Conservation (phyloP, 352 stramenopile species). For the Phytophthora colocasiae region DNA sequence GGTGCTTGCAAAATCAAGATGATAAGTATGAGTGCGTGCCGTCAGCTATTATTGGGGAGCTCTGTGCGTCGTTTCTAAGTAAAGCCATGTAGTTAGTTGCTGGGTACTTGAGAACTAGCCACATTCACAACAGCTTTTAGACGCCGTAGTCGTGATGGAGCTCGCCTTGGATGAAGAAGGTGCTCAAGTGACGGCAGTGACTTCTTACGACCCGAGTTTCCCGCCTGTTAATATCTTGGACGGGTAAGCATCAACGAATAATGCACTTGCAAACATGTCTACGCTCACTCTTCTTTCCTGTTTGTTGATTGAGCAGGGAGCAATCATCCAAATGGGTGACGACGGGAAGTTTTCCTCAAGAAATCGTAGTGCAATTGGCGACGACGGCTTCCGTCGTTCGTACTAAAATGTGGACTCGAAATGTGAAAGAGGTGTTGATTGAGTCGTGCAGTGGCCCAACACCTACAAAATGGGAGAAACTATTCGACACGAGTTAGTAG, state of each 20-base stretch:
- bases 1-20: slow-evolving; percentile 30
- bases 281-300: too few species aligned
- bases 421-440: slow-evolving; percentile 75
- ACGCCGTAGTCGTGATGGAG: slow-evolving; percentile 56
- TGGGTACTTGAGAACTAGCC: not conserved
- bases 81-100: slow-evolving; percentile 16
- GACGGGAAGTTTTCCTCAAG: slow-evolving; percentile 83
- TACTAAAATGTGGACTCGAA: slow-evolving; percentile 83
- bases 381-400: slow-evolving; percentile 78
- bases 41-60: slow-evolving; percentile 29
- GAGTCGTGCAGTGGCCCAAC: slow-evolving; percentile 74
- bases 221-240: slow-evolving; percentile 84
- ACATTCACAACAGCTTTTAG: slow-evolving; percentile 14
- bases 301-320: slow-evolving; percentile 45
- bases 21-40: slow-evolving; percentile 31
- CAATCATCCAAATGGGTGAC: slow-evolving; percentile 84
- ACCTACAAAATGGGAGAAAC: slow-evolving; percentile 83
- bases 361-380: slow-evolving; percentile 83
- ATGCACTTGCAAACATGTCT: not conserved
- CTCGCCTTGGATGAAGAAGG: slow-evolving; percentile 84
- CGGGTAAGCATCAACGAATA: slow-evolving; percentile 46
- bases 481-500: slow-evolving; percentile 73
- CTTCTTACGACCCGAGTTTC: slow-evolving; percentile 75
- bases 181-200: slow-evolving; percentile 80
- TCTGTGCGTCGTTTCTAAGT: slow-evolving; percentile 32